These are phyloP conservation scores for Nannochloropsis salina DNA, from an alignment of 108 stramenopile species.

Conservation along the genomic window DNA sequence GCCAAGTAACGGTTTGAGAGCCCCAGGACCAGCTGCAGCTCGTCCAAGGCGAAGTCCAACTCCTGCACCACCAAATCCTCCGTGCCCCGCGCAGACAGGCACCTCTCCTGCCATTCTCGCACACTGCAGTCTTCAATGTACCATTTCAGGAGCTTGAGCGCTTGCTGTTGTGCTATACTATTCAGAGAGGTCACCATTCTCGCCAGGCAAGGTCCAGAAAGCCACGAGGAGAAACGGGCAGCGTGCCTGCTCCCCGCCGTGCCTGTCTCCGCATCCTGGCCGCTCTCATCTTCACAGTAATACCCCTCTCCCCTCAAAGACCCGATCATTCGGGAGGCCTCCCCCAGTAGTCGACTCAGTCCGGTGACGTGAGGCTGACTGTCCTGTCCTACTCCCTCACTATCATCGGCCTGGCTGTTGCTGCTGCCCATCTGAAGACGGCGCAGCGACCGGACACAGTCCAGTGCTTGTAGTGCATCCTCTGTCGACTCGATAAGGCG, in stretches of 20 bases:
- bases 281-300: not conserved
- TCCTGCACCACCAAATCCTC: slow-evolving; percentile 1
- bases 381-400: not conserved
- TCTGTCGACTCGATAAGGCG: not conserved
- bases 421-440: not conserved
- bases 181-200: not conserved
- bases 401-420: not conserved
- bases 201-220: not conserved
- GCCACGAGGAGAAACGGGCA: slow-evolving; percentile 10
- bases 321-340: not conserved
- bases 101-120: slow-evolving; percentile 1
- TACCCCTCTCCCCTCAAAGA: not conserved
- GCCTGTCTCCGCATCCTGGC: not conserved
- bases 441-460: not conserved
- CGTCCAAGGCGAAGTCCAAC: slow-evolving; percentile 14
- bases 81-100: not conserved
- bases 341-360: not conserved
- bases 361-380: slow-evolving; percentile 11
- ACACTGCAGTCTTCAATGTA: not conserved
- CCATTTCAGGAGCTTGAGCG: not conserved
- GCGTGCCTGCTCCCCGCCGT: not conserved
- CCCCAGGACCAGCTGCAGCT: slow-evolving; percentile 1
- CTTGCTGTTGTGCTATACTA: not conserved
- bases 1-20: not conserved
- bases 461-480: not conserved